A percentile compares a stretch with the other conserved stretches of the same genome.
These are phyloP conservation scores for Ascochyta koolunga DNA, from an alignment of 2,329 filamentous ascomycete genomes.

Conservation along the genomic window DNA sequence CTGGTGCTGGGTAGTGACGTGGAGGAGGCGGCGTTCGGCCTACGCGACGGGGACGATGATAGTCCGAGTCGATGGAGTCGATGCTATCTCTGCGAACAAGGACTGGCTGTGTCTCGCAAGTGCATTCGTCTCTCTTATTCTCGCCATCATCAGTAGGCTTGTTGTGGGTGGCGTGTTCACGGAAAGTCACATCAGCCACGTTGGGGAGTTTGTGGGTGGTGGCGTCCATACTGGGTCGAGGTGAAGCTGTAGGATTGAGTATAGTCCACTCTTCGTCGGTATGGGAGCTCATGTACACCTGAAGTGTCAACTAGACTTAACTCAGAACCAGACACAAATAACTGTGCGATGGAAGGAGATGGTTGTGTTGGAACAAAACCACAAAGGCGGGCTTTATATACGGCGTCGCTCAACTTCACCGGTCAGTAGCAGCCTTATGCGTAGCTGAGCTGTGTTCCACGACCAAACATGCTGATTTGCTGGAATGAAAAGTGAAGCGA, in stretches of 20 bases:
- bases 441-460: background rate
- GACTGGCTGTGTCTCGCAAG: slow-evolving; percentile 5
- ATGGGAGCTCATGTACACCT: slow-evolving; percentile 24
- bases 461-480: background rate
- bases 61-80: slow-evolving; percentile 15
- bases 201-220: slow-evolving; percentile 18
- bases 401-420: background rate
- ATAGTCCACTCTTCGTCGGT: slow-evolving; percentile 29
- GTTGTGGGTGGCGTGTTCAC: background rate
- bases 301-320: background rate
- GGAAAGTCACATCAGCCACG: background rate
- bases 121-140: slow-evolving; percentile 1
- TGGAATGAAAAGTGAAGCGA: slow-evolving; percentile 3
- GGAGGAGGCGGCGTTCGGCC: slow-evolving; percentile 9
- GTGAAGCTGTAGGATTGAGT: slow-evolving; percentile 11
- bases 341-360: background rate
- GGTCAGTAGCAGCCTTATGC: slow-evolving; percentile 3
- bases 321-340: background rate
- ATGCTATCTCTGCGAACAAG: slow-evolving; percentile 18
- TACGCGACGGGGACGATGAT: slow-evolving; percentile 11
- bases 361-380: background rate
- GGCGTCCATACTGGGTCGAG: slow-evolving; percentile 14
- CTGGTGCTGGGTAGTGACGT: slow-evolving; percentile 1
- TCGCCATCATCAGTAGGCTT: slow-evolving; percentile 2
- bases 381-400: slow-evolving; percentile 1